Evolutionary conservation across 192 early-diverging fungal species (phyloP), one percentile per base, ranked within the genome.

Genomic region (Dissophora globulifera): DNA sequence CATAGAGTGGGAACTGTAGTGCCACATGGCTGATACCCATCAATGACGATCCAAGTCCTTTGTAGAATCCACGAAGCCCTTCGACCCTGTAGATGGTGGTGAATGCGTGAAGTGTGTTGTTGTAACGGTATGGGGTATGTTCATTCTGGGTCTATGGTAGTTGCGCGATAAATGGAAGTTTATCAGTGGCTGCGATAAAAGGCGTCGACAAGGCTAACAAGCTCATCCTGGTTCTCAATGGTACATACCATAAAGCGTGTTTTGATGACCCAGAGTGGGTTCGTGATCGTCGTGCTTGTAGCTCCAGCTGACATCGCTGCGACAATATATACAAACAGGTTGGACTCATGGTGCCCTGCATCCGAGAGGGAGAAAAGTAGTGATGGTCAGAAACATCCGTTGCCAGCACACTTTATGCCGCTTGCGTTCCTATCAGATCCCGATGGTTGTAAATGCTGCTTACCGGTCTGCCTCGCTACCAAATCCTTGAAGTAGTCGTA

Each of bases 1-100:
- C 97, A 81, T 99, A 99, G 35, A 99, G 82, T 31, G 97, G 97
- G 67, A 99, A 99, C 80, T 96, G 95, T 27, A 99, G 85, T 5
- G 93, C 93, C 1, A 95, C 95, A 78, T 99, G 97, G 30, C 86
- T 90, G 31, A 96, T 92, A 35, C 97, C 97, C 78, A 98, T 83
- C 57, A 98, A 79, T n/a, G 91, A 92, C 33, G 93, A 91, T 19
- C 93, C 92, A 25, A 98, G 80, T 25, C 96, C 96, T 79, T 95
- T 96, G 78, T 98, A 98, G 59, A 96, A 92, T 43, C 95, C 94
- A 9, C 82, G 67, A 30, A 85, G 79, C 1, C 96, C 95, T 81
- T 98, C 96, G 7, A 82, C 69, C 48, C 61, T 59, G 43, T 86
- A 78, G 67, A 99, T 97, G 13, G 87, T 91, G 16, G 54, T 61